Evolutionary conservation across 306 rosid species (phyloP), one percentile per base, ranked within the genome.

Genomic region (Quercus variabilis): DNA sequence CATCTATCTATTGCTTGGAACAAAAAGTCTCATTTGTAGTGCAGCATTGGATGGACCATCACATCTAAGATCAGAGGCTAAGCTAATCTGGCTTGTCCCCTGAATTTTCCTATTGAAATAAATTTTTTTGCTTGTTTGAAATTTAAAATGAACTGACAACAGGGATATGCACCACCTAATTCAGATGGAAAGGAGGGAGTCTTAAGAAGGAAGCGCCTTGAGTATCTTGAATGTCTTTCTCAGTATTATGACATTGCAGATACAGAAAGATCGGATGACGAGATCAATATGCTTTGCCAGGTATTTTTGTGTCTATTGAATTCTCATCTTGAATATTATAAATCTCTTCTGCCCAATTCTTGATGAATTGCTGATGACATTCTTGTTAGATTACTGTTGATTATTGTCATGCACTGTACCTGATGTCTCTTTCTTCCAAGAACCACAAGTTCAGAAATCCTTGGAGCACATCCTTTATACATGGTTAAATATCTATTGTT

Each of bases 101-200:
- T 74, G 33, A 71, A 51, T 79, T 75, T 70, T 76, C 31, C 67
- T 56, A 74, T 68, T 80, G 65, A 77, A 33, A 30, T n/a, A 56
- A 35, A 62, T 64, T 20, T 74, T 81, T 46, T 79, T 76, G 79
- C 76, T 76, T 83, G 84, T 88, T 83, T 86, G 80, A 88, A 90
- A 85, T 89, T 92, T 83, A 86, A 89, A 84, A 92, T 88, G 84
- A 87, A 92, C 89, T 91, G 92, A 82, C 91, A 79, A 94, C 96
- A 94, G 98, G 98, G 98, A 86, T 94, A 92, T 88, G 98, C 96
- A 89, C 93, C 98, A 82, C 89, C 96, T 88, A 94, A 92, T 92
- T 94, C 98, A 88, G 98, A 94, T 87, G 86, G 98, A 91, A 88
- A 91, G 97, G 98, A 92, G 83, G 98, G 93, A 64, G 92, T 94